These are phyloP conservation scores for Bretziella fagacearum DNA, from an alignment of 2,329 filamentous ascomycete species.

Conservation along the genomic window DNA sequence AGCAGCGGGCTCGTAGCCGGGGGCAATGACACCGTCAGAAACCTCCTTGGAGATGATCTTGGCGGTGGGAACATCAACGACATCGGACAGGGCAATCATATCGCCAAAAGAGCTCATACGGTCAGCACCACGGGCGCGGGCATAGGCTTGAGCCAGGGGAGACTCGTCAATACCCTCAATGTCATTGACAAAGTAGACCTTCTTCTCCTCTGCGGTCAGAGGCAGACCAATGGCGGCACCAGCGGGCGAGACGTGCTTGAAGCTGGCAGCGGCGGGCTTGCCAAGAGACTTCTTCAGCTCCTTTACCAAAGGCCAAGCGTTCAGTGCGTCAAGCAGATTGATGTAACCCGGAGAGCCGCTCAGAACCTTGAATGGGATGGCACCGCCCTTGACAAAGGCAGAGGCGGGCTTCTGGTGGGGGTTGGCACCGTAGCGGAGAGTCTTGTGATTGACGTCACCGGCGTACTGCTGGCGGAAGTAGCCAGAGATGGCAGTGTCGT, in stretches of 20 bases:
- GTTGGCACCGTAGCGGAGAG: constrained; percentile 89
- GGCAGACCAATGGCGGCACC: constrained; percentile 88
- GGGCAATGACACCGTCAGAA: constrained; percentile 89
- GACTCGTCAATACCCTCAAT: constrained; percentile 79
- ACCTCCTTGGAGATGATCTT: constrained; percentile 98
- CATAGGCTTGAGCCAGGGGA: constrained; percentile 80
- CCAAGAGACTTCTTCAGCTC: constrained; percentile 81
- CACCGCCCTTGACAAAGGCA: constrained; percentile 55
- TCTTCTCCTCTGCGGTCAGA: constrained; percentile 71
- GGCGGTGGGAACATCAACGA: constrained; percentile 81
- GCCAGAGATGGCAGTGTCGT: constrained; percentile 82
- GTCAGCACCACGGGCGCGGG: constrained; percentile 85
- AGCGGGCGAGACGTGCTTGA: constrained; percentile 97
- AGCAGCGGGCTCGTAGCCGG: constrained; percentile 68
- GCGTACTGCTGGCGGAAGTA: constrained; percentile 97
- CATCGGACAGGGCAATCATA: constrained; percentile 79
- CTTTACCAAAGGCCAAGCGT: constrained; percentile 93
- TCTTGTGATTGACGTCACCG: constrained; percentile 64
- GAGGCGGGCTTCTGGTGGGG: constrained; percentile 95
- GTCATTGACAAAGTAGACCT: constrained; percentile 97
- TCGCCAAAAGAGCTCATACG: constrained; percentile 98
- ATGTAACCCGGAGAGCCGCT: constrained; percentile 86
- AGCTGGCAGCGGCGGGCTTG: constrained; percentile 82
- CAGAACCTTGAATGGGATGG: constrained; percentile 88
- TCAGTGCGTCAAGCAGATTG: constrained; percentile 89